Evolutionary conservation across 495 filamentous ascomycete species (phyloP), one percentile per base, ranked within the genome.

Genomic region (Penicillium salamii): DNA sequence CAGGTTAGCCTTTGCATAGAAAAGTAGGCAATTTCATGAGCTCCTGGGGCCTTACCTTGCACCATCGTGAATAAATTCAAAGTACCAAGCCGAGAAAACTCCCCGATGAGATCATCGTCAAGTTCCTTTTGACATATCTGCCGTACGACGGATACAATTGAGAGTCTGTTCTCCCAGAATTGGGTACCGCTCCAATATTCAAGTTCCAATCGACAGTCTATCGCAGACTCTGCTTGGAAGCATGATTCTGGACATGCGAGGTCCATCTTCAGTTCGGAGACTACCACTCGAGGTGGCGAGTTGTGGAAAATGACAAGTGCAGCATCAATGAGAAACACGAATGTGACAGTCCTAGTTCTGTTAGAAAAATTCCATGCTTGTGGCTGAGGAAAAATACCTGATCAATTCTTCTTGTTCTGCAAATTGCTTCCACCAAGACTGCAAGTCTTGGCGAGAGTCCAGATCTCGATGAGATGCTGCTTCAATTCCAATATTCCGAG

Each of bases 21-120:
- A 32, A 11, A 32, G 7, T n/a, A n/a, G n/a, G n/a, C n/a, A n/a
- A n/a, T n/a, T n/a, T n/a, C n/a, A 11, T 8, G 29, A 32, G n/a
- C n/a, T 13, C 12, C 12, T 3, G 29, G 4, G 11, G 13, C 46
- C 49, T 34, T 46, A 65, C 62, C 49, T 53, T 62, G 62, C 1
- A 65, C 47, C 7, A 56, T 38, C 1, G 62, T 62, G 32, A 62
- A 65, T 8, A 65, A 36, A 38, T 65, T 65, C 21, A 65, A 36
- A 3, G 59, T 62, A 8, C 62, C 62, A 34, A 66, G 32, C 23
- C 31, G 26, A 14, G 54, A 52, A 18, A 45, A 62, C 9, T 62
- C 52, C 17, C 50, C 26, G 2, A 57, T 42, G 4, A 57, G 19
- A 14, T 31, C 42, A 33, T 54, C 50, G 4, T 59, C 42, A 6